Evolutionary conservation across 345 rosid species (phyloP).

Genomic region (Pelargonium nanum): DNA sequence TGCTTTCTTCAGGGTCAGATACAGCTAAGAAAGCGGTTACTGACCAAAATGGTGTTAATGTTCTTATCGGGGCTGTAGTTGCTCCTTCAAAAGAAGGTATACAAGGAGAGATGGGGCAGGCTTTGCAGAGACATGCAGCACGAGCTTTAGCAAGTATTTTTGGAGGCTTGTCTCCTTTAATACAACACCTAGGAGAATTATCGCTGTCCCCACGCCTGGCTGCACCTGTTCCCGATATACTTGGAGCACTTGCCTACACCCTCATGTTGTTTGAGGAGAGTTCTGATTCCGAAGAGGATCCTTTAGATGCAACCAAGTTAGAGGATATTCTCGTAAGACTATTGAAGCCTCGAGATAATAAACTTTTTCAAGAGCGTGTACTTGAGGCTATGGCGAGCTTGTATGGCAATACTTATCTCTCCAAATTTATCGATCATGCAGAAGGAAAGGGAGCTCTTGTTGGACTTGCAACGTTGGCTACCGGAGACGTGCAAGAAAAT

Average conservation of each 20-base stretch:
- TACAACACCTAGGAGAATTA: conserved; percentile 53
- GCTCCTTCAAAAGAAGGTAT: conserved; percentile 73
- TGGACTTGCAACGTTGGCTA: conserved; percentile 68
- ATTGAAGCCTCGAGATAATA: conserved; percentile 56
- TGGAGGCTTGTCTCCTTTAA: conserved; percentile 64
- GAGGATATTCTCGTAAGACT: conserved; percentile 49
- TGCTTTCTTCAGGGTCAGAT: conserved; percentile 54
- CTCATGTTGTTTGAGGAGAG: conserved; percentile 51
- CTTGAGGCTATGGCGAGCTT: conserved; percentile 91
- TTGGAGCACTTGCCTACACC: conserved; percentile 80
- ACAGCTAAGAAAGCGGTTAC: conserved; percentile 47
- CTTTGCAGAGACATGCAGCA: conserved; percentile 59
- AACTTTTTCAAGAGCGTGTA: conserved; percentile 66
- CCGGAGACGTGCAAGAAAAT: conserved; percentile 51
- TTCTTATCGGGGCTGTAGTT: conserved; percentile 69
- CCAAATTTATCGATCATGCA: conserved; percentile 42
- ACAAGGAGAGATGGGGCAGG: conserved; percentile 50
- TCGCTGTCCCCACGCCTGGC: conserved; percentile 61
- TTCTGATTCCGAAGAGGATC: conserved; percentile 37
- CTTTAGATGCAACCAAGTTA: conserved; percentile 45
- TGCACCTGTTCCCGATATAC: conserved; percentile 67
- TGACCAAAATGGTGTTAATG: conserved; percentile 54
- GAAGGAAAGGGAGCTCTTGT: conserved; percentile 79
- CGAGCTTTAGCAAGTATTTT: conserved; percentile 65
- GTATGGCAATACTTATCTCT: conserved; percentile 55